Evolutionary conservation across 2,329 filamentous ascomycete genomes (phyloP).

Genomic region (Claviceps sp.): DNA sequence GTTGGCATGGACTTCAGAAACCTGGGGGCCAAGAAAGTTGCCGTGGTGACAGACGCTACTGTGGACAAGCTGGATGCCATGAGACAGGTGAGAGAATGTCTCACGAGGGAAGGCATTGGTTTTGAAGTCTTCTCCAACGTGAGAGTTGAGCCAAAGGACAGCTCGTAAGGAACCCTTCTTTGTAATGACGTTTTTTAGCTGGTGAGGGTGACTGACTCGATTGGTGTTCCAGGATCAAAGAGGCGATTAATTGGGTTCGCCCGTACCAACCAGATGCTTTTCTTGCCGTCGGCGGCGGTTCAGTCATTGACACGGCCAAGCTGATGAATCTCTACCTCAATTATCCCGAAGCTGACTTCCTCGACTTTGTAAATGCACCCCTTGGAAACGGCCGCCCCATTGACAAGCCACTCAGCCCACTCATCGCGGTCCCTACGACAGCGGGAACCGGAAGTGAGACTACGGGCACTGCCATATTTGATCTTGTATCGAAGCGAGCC

Average conservation of each 20-base stretch:
- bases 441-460: conserved; percentile 86
- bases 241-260: conserved; percentile 79
- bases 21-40: conserved; percentile 72
- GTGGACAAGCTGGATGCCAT: conserved; percentile 78
- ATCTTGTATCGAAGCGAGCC: conserved; percentile 74
- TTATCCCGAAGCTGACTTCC: conserved; percentile 83
- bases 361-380: conserved; percentile 96
- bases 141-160: conserved; percentile 86
- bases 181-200: conserved; percentile 16
- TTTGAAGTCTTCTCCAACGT: conserved; percentile 74
- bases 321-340: conserved; percentile 94
- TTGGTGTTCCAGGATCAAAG: conserved; percentile 49
- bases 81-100: conserved; percentile 71
- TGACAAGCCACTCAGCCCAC: conserved; percentile 53
- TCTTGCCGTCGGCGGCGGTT: conserved; percentile 77
- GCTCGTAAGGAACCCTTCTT: conserved; percentile 44
- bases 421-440: conserved; percentile 75
- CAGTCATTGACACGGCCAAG: conserved; percentile 96
- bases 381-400: conserved; percentile 76
- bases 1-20: conserved; percentile 98
- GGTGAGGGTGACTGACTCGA: background rate
- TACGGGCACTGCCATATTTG: conserved; percentile 95
- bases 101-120: conserved; percentile 64
- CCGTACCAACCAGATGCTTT: conserved; percentile 76
- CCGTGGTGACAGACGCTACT: conserved; percentile 79